A percentile compares a stretch with the other conserved stretches of the same genome.
Evolutionary conservation across 2,329 filamentous ascomycete genomes (phyloP).

Genomic region (Thielaviopsis euricoi): DNA sequence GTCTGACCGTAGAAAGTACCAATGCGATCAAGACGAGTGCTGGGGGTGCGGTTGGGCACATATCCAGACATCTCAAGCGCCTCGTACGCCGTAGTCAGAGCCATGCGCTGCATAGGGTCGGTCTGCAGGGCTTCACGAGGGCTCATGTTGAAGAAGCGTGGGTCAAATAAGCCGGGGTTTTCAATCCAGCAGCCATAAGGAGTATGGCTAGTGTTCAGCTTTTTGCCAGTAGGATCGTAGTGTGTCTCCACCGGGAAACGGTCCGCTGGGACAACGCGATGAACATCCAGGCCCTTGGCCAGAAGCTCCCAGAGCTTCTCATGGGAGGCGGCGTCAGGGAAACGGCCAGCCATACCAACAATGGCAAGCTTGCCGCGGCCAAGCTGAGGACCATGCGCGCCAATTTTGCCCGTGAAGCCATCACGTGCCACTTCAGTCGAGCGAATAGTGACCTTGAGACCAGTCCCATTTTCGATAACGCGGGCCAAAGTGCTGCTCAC

Average conservation of each 20-base stretch:
- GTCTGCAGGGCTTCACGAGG: constrained; percentile 59
- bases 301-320: constrained; percentile 48
- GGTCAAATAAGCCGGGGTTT: constrained; percentile 57
- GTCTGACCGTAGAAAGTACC: constrained; percentile 64
- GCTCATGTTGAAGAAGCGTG: constrained; percentile 71
- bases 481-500: constrained; percentile 29
- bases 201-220: constrained; percentile 51
- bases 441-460: constrained; percentile 26
- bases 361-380: constrained; percentile 61
- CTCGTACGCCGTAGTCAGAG: constrained; percentile 61
- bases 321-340: constrained; percentile 25
- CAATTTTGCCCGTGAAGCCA: constrained; percentile 22
- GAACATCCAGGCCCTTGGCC: constrained; percentile 49
- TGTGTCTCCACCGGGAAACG: constrained; percentile 53
- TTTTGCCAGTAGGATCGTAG: constrained; percentile 49
- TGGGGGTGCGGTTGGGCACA: constrained; percentile 49
- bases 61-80: constrained; percentile 63
- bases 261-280: constrained; percentile 44
- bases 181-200: constrained; percentile 56
- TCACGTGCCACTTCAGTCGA: constrained; percentile 20
- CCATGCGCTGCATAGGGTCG: constrained; percentile 61
- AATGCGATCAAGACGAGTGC: constrained; percentile 40
- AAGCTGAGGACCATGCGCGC: constrained; percentile 27
- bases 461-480: constrained; percentile 25
- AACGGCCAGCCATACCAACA: constrained; percentile 42